Conservation (phyloP, 495 filamentous ascomycete species). For the Penicillium roqueforti region DNA sequence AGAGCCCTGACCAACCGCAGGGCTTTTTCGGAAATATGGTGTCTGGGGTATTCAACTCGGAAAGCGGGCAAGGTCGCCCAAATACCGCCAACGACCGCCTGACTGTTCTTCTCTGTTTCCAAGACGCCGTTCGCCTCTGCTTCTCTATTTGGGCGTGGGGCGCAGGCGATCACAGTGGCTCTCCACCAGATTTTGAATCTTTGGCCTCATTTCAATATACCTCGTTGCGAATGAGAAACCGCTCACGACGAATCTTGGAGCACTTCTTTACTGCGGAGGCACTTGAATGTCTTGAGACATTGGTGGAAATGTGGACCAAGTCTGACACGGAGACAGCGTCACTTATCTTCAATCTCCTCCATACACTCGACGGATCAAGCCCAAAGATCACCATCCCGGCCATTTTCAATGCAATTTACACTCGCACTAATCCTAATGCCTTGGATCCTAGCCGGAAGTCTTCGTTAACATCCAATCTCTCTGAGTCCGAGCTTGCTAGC, state of each 20-base stretch:
- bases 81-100: conserved; percentile 87
- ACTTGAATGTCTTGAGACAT: conserved; percentile 89
- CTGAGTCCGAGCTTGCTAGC: conserved; percentile 74
- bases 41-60: conserved; percentile 81
- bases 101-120: conserved; percentile 92
- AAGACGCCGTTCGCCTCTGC: conserved; percentile 87
- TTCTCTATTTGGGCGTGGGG: conserved; percentile 97
- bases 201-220: conserved; percentile 85
- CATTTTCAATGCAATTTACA: conserved; percentile 97
- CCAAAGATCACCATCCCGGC: conserved; percentile 92
- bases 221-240: conserved; percentile 81
- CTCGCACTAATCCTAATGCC: conserved; percentile 77
- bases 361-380: conserved; percentile 85
- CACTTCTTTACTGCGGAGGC: conserved; percentile 91
- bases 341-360: conserved; percentile 74
- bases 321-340: conserved; percentile 37
- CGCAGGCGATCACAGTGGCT: conserved; percentile 52
- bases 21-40: conserved; percentile 98
- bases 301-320: conserved; percentile 75
- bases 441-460: conserved; percentile 79
- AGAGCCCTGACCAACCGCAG: conserved; percentile 79
- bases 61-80: conserved; percentile 67
- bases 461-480: conserved; percentile 75
- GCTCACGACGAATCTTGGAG: conserved; percentile 81
- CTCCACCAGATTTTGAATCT: conserved; percentile 60